A percentile compares a stretch with the other conserved stretches of the same genome.
Conservation (phyloP, 495 filamentous ascomycete genomes). For the Aspergillus haitiensis region DNA sequence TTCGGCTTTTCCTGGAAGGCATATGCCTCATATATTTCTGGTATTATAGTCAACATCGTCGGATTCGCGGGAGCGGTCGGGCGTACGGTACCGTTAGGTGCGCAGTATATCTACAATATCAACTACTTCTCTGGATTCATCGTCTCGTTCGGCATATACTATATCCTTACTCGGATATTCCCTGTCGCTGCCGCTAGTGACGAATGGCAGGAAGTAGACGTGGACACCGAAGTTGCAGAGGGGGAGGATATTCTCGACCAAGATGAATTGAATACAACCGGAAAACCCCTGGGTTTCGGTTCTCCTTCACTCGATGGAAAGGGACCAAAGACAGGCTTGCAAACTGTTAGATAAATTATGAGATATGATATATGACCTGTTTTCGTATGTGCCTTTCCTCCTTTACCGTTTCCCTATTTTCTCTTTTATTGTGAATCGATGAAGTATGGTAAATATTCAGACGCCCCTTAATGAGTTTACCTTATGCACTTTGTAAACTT, state of each 20-base stretch:
- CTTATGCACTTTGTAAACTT: too few species aligned
- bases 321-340: slow-evolving; percentile 17
- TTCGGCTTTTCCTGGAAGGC: slow-evolving; percentile 79
- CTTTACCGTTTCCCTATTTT: neutral
- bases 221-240: slow-evolving; percentile 52
- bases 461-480: too few species aligned
- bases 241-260: slow-evolving; percentile 35
- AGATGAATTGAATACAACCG: slow-evolving; percentile 18
- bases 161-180: slow-evolving; percentile 60
- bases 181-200: slow-evolving; percentile 75
- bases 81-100: slow-evolving; percentile 67
- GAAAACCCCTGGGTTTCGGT: slow-evolving; percentile 10
- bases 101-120: slow-evolving; percentile 83
- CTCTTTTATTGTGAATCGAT: neutral
- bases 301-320: slow-evolving; percentile 18
- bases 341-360: slow-evolving; percentile 17
- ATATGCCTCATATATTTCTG: slow-evolving; percentile 79
- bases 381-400: neutral
- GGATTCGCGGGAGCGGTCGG: slow-evolving; percentile 87
- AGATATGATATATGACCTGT: slow-evolving; percentile 8
- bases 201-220: slow-evolving; percentile 78
- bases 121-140: slow-evolving; percentile 88
- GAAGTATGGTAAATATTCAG: too few species aligned
- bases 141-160: slow-evolving; percentile 69
- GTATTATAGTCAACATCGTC: slow-evolving; percentile 90